phyloP scores from a whole-genome alignment of 805 yeast species.

The Candida tibetensis region DNA sequence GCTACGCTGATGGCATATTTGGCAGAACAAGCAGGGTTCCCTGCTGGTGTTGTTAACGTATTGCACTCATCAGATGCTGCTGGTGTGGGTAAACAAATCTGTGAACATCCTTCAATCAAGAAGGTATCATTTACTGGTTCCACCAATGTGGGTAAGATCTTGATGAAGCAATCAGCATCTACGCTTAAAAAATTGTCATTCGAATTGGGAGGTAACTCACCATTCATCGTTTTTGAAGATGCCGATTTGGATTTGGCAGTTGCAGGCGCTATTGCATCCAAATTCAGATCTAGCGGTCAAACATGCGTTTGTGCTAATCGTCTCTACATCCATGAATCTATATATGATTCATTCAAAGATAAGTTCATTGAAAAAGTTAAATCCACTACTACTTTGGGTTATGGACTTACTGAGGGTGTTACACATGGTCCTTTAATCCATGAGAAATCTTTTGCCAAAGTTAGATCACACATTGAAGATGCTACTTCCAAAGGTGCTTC shows the following conservation, averaged over 20 bases:
- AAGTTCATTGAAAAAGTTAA: slow-evolving; percentile 42
- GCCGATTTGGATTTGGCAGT: slow-evolving; percentile 67
- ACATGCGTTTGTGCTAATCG: slow-evolving; percentile 82
- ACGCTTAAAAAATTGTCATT: slow-evolving; percentile 68
- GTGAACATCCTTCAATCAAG: slow-evolving; percentile 48
- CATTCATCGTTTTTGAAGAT: slow-evolving; percentile 71
- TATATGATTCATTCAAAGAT: slow-evolving; percentile 61
- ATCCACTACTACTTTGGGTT: slow-evolving; percentile 51
- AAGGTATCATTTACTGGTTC: slow-evolving; percentile 80
- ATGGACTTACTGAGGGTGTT: slow-evolving; percentile 54
- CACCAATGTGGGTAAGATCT: slow-evolving; percentile 65
- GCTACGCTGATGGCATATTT: slow-evolving; percentile 66
- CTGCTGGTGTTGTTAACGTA: slow-evolving; percentile 65
- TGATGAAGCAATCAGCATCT: slow-evolving; percentile 59
- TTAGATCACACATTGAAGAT: slow-evolving; percentile 59
- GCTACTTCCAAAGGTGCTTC: slow-evolving; percentile 67
- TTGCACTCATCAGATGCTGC: slow-evolving; percentile 49
- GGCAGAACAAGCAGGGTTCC: slow-evolving; percentile 66
- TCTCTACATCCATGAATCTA: slow-evolving; percentile 57
- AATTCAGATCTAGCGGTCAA: slow-evolving; percentile 77
- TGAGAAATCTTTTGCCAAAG: slow-evolving; percentile 58
- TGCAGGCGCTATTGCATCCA: slow-evolving; percentile 61
- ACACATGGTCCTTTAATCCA: slow-evolving; percentile 80
- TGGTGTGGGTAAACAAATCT: slow-evolving; percentile 52
- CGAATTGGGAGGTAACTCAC: slow-evolving; percentile 82